Base-by-base conservation (phyloP, 768 basidiomycete genomes). In the Termitomyces sp. region DNA sequence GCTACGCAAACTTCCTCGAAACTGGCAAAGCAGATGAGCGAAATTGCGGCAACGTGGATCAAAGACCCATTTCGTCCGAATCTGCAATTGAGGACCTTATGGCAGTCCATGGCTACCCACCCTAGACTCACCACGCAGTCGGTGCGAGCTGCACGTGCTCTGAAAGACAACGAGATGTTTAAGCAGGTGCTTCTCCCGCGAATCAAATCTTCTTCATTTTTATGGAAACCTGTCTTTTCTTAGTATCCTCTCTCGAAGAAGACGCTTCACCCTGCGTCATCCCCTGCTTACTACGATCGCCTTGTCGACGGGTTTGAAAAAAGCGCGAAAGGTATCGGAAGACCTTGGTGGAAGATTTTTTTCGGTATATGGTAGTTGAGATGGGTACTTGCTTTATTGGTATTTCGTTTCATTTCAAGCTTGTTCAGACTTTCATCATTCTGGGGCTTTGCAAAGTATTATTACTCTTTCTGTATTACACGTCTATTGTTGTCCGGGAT, bases 321-420 rank as follows among this genome's bases (percentile, higher is more conserved):
- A 72, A 89, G 87, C 64, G 81, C 84, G 12, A 76, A 85, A 66
- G 91, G 91, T n/a, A 87, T 91, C 46, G 81, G 81, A 36, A 76
- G 91, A 56, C 89, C 91, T 2, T 86, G 87, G 87, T 93, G 91
- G 91, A 91, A 93, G 69, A 73, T 88, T 45, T 89, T 93, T 70
- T 86, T 93, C 63, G 82, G 83, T 41, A 78, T 91, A 59, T 91
- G 89, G 89, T 86, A 79, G 34, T 42, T 16, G 13, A 55, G 49
- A 46, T 49, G 36, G 11, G 4, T 20, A 39, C 20, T 34, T 45
- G 6, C 22, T 44, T 57, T 24, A 47, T 48, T 37, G 27, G 54
- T 50, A 20, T 27, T 54, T 42, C 15, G 8, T 52, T 31, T 44
- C 46, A 42, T 30, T 49, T 16, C 2, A 51, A 55, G 48, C 59